Evolutionary conservation across 2,329 filamentous ascomycete genomes (phyloP), one percentile per base, ranked within the genome.

Genomic region (Clonostachys byssicola): DNA sequence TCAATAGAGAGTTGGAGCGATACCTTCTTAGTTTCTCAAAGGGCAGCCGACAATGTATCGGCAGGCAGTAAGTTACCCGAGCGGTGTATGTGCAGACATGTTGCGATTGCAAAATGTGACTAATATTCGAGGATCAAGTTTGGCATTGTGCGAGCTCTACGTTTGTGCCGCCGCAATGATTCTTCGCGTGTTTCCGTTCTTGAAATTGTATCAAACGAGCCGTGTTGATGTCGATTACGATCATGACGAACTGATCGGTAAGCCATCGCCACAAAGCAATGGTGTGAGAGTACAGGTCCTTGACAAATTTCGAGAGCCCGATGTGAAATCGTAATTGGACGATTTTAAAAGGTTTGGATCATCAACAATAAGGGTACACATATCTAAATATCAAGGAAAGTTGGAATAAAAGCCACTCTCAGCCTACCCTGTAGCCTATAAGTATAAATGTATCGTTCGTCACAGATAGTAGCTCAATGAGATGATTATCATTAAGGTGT

Each of bases 1-100:
- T 40, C 4, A 14, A 35, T 16, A 56, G 58, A 39, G 49, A 55
- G 5, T 47, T 67, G 4, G 60, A 67, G 33, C 59, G 56, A 40
- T 60, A 60, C 34, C 53, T 72, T 39, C 53, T 71, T 8, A 44
- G 65, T 2, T 72, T 72, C 45, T 64, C 60, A 3, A 70, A 61
- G 51, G 69, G 66, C 10, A 58, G 58, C 12, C 53, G 70, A 33
- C 52, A 53, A 20, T 73, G 70, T 46, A 47, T 72, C 4, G 68
- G 70, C 40, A 46, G 40, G 44, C 43, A 49, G 47, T 49, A 42
- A 49, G 44, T 41, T 23, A 23, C 30, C 33, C 13, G 23, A 23
- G 34, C 44, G 13, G n/a, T 43, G 13, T 38, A 39, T 18, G 12
- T n/a, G 8, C 23, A 34, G 40, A 7, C 17, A 34, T 23, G 23